Evolutionary conservation across 2,329 filamentous ascomycete genomes (phyloP).

Genomic region (Paracamarosporium sp.): DNA sequence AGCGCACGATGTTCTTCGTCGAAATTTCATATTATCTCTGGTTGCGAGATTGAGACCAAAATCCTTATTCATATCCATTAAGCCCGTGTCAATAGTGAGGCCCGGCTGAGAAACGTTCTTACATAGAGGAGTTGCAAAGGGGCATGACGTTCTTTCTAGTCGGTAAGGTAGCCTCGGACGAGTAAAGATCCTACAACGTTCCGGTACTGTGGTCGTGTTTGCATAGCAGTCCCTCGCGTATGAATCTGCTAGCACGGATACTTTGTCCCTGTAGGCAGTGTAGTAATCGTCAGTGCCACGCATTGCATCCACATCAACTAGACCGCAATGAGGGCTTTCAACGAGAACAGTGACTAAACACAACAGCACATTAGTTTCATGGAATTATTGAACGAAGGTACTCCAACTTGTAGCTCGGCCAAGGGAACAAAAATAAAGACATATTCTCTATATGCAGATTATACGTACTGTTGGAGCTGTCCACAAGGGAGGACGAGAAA

Average conservation of each 20-base stretch:
- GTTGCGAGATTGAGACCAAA: slow-evolving; percentile 10
- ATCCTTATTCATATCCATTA: slow-evolving; percentile 14
- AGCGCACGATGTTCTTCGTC: slow-evolving; percentile 9
- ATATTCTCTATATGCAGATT: no score
- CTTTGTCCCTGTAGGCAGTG: background rate
- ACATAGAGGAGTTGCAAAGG: slow-evolving; percentile 13
- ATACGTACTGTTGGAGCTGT: slow-evolving; percentile 1
- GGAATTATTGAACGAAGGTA: no score
- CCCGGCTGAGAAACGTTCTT: background rate
- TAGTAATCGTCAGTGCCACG: no score
- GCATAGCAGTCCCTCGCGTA: background rate
- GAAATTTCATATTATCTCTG: slow-evolving; percentile 10
- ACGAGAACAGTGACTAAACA: slow-evolving; percentile 16
- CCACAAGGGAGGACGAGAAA: slow-evolving; percentile 12
- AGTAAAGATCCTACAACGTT: slow-evolving; percentile 6
- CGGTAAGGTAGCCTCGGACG: slow-evolving; percentile 9
- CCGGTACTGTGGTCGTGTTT: background rate
- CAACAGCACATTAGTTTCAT: no score
- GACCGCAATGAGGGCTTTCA: slow-evolving; percentile 6
- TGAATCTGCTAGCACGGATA: background rate
- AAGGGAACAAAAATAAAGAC: no score
- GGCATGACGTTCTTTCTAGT: slow-evolving; percentile 12
- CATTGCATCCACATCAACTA: background rate
- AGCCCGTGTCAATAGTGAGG: slow-evolving; percentile 15
- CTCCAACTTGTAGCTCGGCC: no score